Evolutionary conservation across 176 grass and related monocot genomes (phyloP).

Genomic region (Raddia distichophylla): DNA sequence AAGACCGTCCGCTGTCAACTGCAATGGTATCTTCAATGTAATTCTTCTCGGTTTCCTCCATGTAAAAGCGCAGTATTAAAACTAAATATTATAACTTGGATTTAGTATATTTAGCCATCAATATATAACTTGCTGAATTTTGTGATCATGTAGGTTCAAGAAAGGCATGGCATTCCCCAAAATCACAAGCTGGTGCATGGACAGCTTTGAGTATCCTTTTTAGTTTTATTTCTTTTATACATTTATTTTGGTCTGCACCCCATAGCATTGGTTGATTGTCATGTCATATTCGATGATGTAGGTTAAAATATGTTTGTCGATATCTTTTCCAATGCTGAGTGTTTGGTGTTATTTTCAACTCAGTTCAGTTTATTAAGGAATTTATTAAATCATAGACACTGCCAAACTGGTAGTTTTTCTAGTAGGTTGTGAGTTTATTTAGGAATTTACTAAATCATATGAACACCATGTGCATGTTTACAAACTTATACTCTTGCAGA

Average conservation of each 20-base stretch:
- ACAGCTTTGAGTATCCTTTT: too few relatives aligned
- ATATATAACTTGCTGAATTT: too few relatives aligned
- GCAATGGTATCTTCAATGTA: constrained; percentile 80
- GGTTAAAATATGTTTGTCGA: not conserved
- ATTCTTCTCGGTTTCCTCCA: constrained; percentile 86
- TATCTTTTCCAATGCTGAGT: not conserved
- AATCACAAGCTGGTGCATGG: too few relatives aligned
- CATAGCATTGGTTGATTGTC: not conserved
- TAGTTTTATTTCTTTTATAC: constrained; percentile 13
- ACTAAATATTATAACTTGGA: too few relatives aligned
- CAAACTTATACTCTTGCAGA: too few relatives aligned
- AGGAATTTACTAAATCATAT: too few relatives aligned
- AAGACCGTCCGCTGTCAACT: constrained; percentile 61
- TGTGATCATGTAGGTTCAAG: too few relatives aligned
- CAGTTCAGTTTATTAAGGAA: not conserved
- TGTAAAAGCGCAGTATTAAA: too few relatives aligned
- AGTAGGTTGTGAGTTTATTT: not conserved
- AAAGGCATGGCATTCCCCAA: too few relatives aligned
- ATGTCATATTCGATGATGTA: not conserved
- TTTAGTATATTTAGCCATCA: too few relatives aligned
- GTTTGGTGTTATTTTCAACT: not conserved
- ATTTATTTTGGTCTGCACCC: constrained; percentile 5
- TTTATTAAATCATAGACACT: not conserved
- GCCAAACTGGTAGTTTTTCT: not conserved
- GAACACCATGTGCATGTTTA: too few relatives aligned